Conservation (phyloP, 768 basidiomycete genomes). For the Tulasnella sp. region DNA sequence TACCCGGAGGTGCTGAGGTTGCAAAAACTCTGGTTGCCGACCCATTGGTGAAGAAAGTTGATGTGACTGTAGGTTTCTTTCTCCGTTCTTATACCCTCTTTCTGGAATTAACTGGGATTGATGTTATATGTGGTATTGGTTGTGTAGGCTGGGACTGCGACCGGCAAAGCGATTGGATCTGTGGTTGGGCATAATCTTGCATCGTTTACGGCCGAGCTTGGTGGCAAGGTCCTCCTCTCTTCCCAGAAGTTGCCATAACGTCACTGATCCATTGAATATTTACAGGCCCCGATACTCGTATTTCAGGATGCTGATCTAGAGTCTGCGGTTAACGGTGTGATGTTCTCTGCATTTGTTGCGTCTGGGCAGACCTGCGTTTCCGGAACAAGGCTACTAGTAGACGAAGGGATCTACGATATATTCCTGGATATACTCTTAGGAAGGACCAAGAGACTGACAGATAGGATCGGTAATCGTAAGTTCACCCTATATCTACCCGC, state of each 20-base stretch:
- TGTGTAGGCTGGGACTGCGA: slow-evolving; percentile 58
- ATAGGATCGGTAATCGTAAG: slow-evolving; percentile 70
- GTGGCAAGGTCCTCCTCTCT: slow-evolving; percentile 54
- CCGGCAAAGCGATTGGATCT: slow-evolving; percentile 60
- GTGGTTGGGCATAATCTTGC: slow-evolving; percentile 65
- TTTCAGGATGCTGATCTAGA: slow-evolving; percentile 65
- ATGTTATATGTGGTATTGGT: neutral
- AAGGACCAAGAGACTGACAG: slow-evolving; percentile 49
- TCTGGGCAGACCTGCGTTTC: slow-evolving; percentile 90
- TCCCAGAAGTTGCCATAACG: neutral
- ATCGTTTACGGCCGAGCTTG: slow-evolving; percentile 69
- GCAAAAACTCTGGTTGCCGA: slow-evolving; percentile 55
- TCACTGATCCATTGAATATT: neutral
- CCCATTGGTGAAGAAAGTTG: slow-evolving; percentile 62
- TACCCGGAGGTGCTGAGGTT: slow-evolving; percentile 57
- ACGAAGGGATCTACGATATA: slow-evolving; percentile 51
- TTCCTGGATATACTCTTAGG: slow-evolving; percentile 52
- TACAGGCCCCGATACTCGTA: slow-evolving; percentile 66
- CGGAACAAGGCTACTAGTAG: slow-evolving; percentile 70
- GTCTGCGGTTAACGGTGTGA: slow-evolving; percentile 69
- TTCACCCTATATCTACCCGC: slow-evolving; percentile 19
- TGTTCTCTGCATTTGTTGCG: slow-evolving; percentile 75
- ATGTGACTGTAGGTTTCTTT: slow-evolving; percentile 51
- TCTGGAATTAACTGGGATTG: neutral
- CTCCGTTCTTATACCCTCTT: neutral